Evolutionary conservation across 495 filamentous ascomycete genomes (phyloP).

Genomic region (Neohortaea acidophila): DNA sequence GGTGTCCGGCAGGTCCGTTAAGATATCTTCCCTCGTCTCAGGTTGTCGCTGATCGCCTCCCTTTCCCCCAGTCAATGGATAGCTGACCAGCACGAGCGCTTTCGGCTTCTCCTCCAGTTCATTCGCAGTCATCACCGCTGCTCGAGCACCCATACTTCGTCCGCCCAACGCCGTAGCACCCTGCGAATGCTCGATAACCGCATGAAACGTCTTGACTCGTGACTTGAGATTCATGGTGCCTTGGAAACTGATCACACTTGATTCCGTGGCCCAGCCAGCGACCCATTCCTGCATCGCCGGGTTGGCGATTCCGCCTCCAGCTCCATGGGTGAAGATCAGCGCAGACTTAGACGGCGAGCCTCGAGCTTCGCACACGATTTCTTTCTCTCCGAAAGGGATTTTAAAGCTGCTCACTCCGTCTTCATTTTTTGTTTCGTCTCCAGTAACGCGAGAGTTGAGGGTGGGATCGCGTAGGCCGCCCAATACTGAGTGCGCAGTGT

Average conservation of each 20-base stretch:
- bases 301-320: constrained; percentile 24
- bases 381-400: too few relatives aligned
- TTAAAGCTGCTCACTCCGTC: too few relatives aligned
- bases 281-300: constrained; percentile 24
- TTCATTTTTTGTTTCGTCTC: too few relatives aligned
- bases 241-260: constrained; percentile 24
- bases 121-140: constrained; percentile 25
- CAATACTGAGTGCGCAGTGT: too few relatives aligned
- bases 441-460: too few relatives aligned
- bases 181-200: constrained; percentile 15
- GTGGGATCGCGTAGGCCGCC: too few relatives aligned
- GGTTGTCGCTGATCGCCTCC: constrained; percentile 9
- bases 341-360: neutral
- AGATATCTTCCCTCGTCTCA: constrained; percentile 25
- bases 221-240: constrained; percentile 27
- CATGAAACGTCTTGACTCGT: constrained; percentile 22
- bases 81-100: constrained; percentile 26
- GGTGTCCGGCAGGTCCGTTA: constrained; percentile 19
- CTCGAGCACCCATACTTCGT: constrained; percentile 29
- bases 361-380: constrained; percentile 9
- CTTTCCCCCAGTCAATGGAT: constrained; percentile 23
- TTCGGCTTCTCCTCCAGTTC: constrained; percentile 9
- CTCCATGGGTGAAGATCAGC: constrained; percentile 32
- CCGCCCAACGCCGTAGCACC: constrained; percentile 21
- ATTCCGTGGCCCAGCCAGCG: constrained; percentile 18